Evolutionary conservation across 805 yeast species (phyloP).

Genomic region (Candida verbasci): DNA sequence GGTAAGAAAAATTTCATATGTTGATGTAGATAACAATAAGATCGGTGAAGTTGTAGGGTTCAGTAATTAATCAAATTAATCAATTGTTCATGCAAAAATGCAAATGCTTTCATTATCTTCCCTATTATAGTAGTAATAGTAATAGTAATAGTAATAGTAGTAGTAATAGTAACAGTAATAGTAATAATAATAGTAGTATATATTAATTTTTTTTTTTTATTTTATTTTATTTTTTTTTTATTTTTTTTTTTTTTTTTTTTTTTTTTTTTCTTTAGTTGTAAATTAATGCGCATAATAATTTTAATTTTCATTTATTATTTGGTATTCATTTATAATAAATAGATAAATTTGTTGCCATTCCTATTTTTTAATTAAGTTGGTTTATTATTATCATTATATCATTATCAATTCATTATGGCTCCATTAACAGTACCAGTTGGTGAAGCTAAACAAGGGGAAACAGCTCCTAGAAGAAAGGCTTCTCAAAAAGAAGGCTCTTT

Average conservation of each 20-base stretch:
- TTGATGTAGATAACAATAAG: too few species aligned
- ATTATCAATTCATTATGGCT: constrained; percentile 3
- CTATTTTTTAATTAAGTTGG: background rate
- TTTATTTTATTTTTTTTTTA: background rate
- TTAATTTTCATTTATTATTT: background rate
- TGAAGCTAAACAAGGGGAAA: constrained; percentile 68
- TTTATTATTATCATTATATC: background rate
- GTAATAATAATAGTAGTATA: background rate
- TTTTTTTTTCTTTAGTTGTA: constrained; percentile 1
- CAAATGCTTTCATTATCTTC: too few species aligned
- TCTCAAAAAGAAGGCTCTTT: constrained; percentile 48
- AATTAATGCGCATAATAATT: background rate
- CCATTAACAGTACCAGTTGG: constrained; percentile 57
- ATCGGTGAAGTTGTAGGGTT: too few species aligned
- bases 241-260: background rate
- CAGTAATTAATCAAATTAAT: too few species aligned
- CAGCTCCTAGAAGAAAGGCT: constrained; percentile 74
- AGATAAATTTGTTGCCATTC: background rate
- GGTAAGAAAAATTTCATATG: too few species aligned
- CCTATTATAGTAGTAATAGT: too few species aligned
- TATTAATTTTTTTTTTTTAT: too few species aligned
- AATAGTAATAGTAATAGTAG: constrained; percentile 1
- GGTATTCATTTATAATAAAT: background rate
- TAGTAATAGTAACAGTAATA: background rate
- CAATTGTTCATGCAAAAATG: too few species aligned